These are phyloP conservation scores for Clonostachys sp. DNA, from an alignment of 2,329 filamentous ascomycete species.

Conservation along the genomic window DNA sequence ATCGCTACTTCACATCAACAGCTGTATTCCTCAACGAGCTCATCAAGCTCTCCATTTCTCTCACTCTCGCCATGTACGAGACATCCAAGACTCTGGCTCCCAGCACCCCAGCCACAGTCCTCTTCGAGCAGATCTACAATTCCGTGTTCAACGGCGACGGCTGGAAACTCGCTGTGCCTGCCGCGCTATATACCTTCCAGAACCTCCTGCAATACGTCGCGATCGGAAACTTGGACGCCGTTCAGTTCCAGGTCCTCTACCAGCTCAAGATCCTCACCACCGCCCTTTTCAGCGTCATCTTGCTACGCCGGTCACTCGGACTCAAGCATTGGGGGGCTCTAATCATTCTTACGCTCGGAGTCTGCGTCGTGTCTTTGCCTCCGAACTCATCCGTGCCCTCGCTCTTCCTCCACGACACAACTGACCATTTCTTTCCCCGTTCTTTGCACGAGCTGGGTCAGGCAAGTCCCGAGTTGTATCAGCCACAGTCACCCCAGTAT, in stretches of 20 bases:
- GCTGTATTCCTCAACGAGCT: slow-evolving; percentile 92
- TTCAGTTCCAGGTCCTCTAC: slow-evolving; percentile 89
- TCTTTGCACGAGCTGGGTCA: slow-evolving; percentile 74
- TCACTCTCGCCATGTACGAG: slow-evolving; percentile 85
- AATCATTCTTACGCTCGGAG: slow-evolving; percentile 73
- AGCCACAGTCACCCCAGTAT: background rate
- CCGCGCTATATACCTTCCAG: slow-evolving; percentile 82
- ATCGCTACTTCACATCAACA: slow-evolving; percentile 89
- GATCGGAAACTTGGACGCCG: slow-evolving; percentile 84
- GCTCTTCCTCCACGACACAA: slow-evolving; percentile 58
- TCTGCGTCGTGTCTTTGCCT: slow-evolving; percentile 70
- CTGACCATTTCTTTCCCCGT: slow-evolving; percentile 68
- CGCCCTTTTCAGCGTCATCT: slow-evolving; percentile 76
- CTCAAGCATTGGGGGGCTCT: slow-evolving; percentile 76
- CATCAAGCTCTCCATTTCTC: slow-evolving; percentile 80
- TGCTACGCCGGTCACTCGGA: slow-evolving; percentile 69
- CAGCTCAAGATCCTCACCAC: slow-evolving; percentile 93
- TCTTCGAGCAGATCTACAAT: slow-evolving; percentile 75
- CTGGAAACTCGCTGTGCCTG: slow-evolving; percentile 91
- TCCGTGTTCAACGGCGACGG: slow-evolving; percentile 85
- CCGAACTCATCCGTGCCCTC: slow-evolving; percentile 28
- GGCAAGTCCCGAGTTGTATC: slow-evolving; percentile 13
- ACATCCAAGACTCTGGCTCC: slow-evolving; percentile 73
- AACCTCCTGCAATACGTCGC: slow-evolving; percentile 94
- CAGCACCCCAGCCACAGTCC: slow-evolving; percentile 72